These are phyloP conservation scores for Aspergillus uvarum DNA, from an alignment of 2,329 filamentous ascomycete genomes.

Conservation along the genomic window DNA sequence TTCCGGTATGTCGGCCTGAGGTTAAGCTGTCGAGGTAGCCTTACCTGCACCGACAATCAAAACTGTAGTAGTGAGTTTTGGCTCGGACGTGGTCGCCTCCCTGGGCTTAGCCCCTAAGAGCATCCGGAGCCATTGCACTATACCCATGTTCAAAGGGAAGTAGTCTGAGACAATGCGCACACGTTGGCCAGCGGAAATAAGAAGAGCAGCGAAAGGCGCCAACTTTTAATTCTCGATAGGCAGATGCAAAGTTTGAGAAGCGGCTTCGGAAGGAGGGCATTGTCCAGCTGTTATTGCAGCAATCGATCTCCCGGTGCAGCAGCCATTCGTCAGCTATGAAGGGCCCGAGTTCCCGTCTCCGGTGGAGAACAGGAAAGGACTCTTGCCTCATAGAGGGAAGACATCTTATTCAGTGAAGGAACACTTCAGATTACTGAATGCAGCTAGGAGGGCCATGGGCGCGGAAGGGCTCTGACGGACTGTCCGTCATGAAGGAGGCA, in stretches of 20 bases:
- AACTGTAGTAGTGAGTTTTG: conserved; percentile 10
- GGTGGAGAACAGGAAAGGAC: not conserved
- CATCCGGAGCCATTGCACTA: not conserved
- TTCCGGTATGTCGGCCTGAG: not conserved
- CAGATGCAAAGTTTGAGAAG: not conserved
- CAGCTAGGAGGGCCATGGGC: not conserved
- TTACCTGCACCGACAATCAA: conserved; percentile 23
- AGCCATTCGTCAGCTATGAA: not conserved
- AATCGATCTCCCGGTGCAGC: not conserved
- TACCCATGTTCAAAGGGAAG: not conserved
- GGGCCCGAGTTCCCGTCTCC: not conserved
- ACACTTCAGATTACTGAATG: not conserved
- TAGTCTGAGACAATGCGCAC: not conserved
- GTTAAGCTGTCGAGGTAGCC: not conserved
- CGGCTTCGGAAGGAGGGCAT: not conserved
- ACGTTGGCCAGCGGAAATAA: not conserved
- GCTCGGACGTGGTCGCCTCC: not conserved
- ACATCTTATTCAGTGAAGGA: not conserved
- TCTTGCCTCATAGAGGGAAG: not conserved
- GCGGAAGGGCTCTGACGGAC: not conserved
- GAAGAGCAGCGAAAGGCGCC: not conserved
- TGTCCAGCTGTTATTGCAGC: not conserved
- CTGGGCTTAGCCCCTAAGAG: not conserved
- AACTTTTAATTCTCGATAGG: not conserved
- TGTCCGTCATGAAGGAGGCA: not conserved